Conservation (phyloP, 2,329 filamentous ascomycete species). For the Cladosporium velox region DNA sequence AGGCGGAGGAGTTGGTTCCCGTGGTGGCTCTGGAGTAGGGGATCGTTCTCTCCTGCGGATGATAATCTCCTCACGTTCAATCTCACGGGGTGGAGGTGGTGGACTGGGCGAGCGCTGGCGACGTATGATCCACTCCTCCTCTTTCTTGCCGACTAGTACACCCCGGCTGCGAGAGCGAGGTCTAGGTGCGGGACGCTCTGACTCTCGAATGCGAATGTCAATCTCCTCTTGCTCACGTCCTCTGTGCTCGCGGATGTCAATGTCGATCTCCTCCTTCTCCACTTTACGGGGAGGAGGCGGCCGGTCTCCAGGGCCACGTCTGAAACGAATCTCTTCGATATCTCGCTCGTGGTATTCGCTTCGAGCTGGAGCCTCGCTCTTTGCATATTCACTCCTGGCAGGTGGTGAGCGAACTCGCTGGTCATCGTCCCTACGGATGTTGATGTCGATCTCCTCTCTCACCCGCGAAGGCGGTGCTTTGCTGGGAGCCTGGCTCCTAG, state of each 20-base stretch:
- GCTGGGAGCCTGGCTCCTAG: conserved; percentile 34
- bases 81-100: conserved; percentile 39
- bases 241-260: conserved; percentile 32
- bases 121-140: conserved; percentile 41
- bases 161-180: conserved; percentile 35
- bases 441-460: conserved; percentile 39
- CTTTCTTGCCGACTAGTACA: conserved; percentile 39
- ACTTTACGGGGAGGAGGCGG: conserved; percentile 32
- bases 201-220: conserved; percentile 70
- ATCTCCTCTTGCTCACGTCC: conserved; percentile 63
- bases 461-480: conserved; percentile 29
- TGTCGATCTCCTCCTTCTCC: conserved; percentile 37
- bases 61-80: conserved; percentile 47
- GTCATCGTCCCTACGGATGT: conserved; percentile 17
- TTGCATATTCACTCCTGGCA: conserved; percentile 32
- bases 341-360: conserved; percentile 33
- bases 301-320: conserved; percentile 39
- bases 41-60: conserved; percentile 48
- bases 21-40: conserved; percentile 35
- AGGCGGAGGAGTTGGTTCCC: conserved; percentile 37
- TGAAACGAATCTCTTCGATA: conserved; percentile 52
- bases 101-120: conserved; percentile 39
- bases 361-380: conserved; percentile 42
- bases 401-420: conserved; percentile 34
- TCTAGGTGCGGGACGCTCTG: conserved; percentile 29